Evolutionary conservation across 176 grass and related monocot genomes (phyloP).

Genomic region (Hordeum vulgare): DNA sequence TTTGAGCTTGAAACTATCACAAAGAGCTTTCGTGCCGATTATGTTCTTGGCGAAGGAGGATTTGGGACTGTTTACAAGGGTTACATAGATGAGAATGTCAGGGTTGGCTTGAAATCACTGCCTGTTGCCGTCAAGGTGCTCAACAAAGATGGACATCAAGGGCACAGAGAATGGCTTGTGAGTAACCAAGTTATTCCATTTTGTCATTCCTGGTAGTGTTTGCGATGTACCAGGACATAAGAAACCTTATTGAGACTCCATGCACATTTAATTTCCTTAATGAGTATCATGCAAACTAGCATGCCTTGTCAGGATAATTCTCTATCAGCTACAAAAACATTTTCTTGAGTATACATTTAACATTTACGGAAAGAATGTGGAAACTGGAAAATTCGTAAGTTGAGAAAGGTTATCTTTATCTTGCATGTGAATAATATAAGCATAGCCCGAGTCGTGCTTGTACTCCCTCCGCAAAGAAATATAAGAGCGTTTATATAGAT

Average conservation of each 20-base stretch:
- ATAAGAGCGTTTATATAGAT: too few species aligned
- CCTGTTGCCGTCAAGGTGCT: conserved; percentile 98
- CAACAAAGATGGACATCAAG: conserved; percentile 98
- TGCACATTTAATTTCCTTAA: conserved; percentile 11
- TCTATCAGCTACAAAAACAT: not conserved
- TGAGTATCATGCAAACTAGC: not conserved
- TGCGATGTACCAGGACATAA: not conserved
- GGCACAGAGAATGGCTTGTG: conserved; percentile 99
- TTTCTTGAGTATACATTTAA: not conserved
- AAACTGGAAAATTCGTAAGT: not conserved
- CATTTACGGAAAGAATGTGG: not conserved
- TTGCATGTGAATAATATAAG: not conserved
- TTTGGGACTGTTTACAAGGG: conserved; percentile 99
- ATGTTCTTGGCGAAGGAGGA: conserved; percentile 97
- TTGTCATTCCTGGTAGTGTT: not conserved
- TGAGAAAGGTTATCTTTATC: not conserved
- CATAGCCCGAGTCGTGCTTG: not conserved
- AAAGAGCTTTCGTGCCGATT: conserved; percentile 93
- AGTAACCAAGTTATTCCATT: conserved; percentile 43
- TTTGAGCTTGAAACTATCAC: conserved; percentile 98
- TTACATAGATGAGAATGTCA: conserved; percentile 99
- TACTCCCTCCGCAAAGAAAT: too few species aligned
- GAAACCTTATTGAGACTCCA: not conserved
- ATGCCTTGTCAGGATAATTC: not conserved
- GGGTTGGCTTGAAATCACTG: conserved; percentile 86